Conservation (phyloP, 73 alveolate species). For the Tetrahymena malaccensis region DNA sequence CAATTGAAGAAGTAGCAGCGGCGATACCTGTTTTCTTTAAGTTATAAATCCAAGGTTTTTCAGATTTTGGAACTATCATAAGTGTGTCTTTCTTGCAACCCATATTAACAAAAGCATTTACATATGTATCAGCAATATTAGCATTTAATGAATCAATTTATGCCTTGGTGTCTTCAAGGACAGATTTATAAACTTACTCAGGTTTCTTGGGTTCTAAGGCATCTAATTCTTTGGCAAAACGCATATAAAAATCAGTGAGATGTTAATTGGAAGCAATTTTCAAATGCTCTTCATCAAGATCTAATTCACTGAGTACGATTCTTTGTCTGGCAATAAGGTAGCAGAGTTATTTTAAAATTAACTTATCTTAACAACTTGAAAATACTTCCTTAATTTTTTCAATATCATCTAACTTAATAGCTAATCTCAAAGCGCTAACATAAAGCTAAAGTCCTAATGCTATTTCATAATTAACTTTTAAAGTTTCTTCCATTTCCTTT, state of each 20-base stretch:
- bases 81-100: constrained; percentile 96
- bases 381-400: constrained; percentile 71
- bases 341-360: constrained; percentile 69
- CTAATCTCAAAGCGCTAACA: constrained; percentile 96
- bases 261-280: constrained; percentile 83
- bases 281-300: constrained; percentile 58
- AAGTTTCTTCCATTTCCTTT: constrained; percentile 75
- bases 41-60: constrained; percentile 80
- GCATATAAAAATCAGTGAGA: constrained; percentile 67
- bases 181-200: constrained; percentile 95
- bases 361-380: constrained; percentile 59
- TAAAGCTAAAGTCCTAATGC: constrained; percentile 69
- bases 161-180: constrained; percentile 86
- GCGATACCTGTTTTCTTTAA: constrained; percentile 75
- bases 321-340: constrained; percentile 88
- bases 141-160: constrained; percentile 67
- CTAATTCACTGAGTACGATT: constrained; percentile 53
- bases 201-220: constrained; percentile 98
- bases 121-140: constrained; percentile 91
- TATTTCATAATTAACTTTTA: constrained; percentile 61
- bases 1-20: constrained; percentile 75
- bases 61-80: constrained; percentile 45
- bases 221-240: constrained; percentile 92
- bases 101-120: constrained; percentile 96
- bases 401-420: constrained; percentile 83